phyloP scores from a whole-genome alignment of 495 filamentous ascomycete genomes.

The Platismatia glauca region DNA sequence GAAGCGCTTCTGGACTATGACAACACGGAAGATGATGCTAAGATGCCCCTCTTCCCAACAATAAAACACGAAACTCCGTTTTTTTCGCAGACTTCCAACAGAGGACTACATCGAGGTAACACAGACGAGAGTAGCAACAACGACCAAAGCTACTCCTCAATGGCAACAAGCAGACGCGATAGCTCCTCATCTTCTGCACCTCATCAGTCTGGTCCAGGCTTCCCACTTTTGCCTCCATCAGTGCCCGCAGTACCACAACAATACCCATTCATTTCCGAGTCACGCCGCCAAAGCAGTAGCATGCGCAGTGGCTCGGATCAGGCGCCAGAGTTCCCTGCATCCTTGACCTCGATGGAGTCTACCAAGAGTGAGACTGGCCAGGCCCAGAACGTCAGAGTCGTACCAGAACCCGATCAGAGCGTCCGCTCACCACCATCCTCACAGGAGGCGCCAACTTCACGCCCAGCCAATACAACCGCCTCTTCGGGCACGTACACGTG shows the following conservation, averaged over 20 bases:
- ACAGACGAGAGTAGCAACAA: conserved; percentile 35
- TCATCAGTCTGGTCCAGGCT: conserved; percentile 22
- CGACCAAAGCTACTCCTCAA: conserved; percentile 17
- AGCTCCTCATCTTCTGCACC: conserved; percentile 32
- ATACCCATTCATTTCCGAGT: conserved; percentile 46
- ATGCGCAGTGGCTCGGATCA: conserved; percentile 38
- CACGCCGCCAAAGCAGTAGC: conserved; percentile 32
- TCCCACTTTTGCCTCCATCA: conserved; percentile 36
- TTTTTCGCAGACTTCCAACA: conserved; percentile 6
- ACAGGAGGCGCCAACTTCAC: conserved; percentile 19
- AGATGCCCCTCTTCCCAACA: conserved; percentile 61
- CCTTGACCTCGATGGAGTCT: conserved; percentile 57
- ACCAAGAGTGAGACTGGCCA: conserved; percentile 45
- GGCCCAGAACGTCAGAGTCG: conserved; percentile 24
- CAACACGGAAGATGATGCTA: conserved; percentile 58
- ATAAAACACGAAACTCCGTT: conserved; percentile 29
- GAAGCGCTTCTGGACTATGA: conserved; percentile 82
- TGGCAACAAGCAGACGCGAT: conserved; percentile 36
- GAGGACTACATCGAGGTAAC: conserved; percentile 5
- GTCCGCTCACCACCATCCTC: conserved; percentile 21
- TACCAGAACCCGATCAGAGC: conserved; percentile 24
- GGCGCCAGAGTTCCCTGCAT: conserved; percentile 51
- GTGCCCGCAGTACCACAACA: conserved; percentile 44
- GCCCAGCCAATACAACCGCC: conserved; percentile 55
- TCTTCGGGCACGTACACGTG: conserved; percentile 90